Percentiles rank a stretch among this genome's conserved stretches.
Conservation (phyloP, 176 grass and related monocot genomes). For the Carex kokanica region DNA sequence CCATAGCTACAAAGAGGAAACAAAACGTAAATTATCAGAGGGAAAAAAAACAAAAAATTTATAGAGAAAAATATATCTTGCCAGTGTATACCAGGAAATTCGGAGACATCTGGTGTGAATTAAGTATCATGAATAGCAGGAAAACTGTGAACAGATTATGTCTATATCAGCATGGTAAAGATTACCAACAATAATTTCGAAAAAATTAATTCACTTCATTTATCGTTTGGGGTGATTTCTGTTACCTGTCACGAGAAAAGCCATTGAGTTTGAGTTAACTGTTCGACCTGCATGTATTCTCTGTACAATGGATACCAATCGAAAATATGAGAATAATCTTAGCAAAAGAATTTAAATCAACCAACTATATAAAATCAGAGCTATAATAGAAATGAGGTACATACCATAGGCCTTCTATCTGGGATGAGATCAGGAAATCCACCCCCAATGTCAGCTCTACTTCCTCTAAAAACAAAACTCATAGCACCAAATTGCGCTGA, state of each 20-base stretch:
- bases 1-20: constrained; percentile 61
- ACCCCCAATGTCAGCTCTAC: constrained; percentile 58
- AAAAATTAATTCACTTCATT: not conserved
- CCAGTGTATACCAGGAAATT: constrained; percentile 58
- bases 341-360: constrained; percentile 3
- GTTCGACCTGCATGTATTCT: constrained; percentile 72
- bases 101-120: constrained; percentile 89
- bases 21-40: constrained; percentile 13
- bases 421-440: constrained; percentile 60
- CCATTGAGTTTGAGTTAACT: constrained; percentile 75
- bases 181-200: not conserved
- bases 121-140: constrained; percentile 90
- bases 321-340: not conserved
- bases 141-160: constrained; percentile 47
- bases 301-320: constrained; percentile 22
- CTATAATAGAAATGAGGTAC: not conserved
- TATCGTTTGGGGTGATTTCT: not conserved
- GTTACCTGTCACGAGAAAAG: constrained; percentile 92
- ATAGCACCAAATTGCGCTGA: constrained; percentile 34
- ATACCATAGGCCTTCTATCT: constrained; percentile 70
- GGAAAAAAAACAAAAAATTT: not conserved
- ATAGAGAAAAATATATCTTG: constrained; percentile 2
- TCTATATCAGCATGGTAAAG: not conserved
- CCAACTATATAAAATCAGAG: constrained; percentile 12
- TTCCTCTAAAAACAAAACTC: constrained; percentile 89